These are phyloP conservation scores for Candida insectalens DNA, from an alignment of 805 yeast genomes.

Conservation along the genomic window DNA sequence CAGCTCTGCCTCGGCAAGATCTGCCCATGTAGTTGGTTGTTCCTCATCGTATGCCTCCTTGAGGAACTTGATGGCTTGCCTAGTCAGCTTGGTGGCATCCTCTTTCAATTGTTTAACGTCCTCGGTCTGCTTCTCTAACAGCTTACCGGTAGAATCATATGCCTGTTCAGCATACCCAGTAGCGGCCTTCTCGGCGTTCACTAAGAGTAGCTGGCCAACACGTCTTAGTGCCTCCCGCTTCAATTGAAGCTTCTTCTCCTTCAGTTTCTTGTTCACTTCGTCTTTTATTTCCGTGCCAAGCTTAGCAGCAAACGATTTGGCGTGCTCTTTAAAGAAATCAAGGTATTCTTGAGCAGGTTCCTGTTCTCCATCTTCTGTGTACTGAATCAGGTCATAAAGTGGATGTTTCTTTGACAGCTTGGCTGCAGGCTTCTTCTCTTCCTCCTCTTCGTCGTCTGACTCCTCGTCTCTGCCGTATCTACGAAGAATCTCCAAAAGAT, in stretches of 20 bases:
- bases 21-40: constrained; percentile 75
- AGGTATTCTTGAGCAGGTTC: constrained; percentile 24
- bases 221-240: constrained; percentile 30
- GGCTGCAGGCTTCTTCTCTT: constrained; percentile 22
- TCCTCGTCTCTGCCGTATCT: constrained; percentile 52
- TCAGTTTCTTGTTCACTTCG: constrained; percentile 10
- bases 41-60: constrained; percentile 54
- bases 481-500: constrained; percentile 55
- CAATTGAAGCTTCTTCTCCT: constrained; percentile 6
- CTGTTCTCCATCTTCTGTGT: not conserved
- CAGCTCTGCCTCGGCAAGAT: constrained; percentile 78
- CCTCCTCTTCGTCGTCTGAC: constrained; percentile 46
- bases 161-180: constrained; percentile 43
- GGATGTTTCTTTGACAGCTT: constrained; percentile 44
- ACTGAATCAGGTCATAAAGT: constrained; percentile 25
- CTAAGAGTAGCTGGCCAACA: constrained; percentile 53
- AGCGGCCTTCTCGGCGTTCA: constrained; percentile 56
- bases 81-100: constrained; percentile 33
- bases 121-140: constrained; percentile 18
- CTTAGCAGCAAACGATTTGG: constrained; percentile 15
- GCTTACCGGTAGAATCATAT: constrained; percentile 45
- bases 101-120: constrained; percentile 6
- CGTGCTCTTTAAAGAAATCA: constrained; percentile 47
- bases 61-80: constrained; percentile 49
- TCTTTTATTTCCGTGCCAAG: constrained; percentile 19